Conservation (phyloP, 1,139 yeast genomes). For the Suhomyces atakaporum region DNA sequence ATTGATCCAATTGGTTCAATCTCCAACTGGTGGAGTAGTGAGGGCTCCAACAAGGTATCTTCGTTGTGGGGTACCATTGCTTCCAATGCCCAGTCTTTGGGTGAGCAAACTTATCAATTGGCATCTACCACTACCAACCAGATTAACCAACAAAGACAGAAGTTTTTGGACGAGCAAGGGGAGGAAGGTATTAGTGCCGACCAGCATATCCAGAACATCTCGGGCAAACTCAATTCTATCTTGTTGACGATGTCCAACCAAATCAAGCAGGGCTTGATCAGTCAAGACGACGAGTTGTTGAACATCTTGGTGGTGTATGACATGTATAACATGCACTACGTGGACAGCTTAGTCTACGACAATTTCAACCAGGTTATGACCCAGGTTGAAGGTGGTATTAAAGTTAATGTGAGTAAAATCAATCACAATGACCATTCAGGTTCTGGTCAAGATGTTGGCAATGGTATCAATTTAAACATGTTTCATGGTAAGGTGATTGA, state of each 20-base stretch:
- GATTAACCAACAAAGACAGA: constrained; percentile 44
- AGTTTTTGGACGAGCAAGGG: constrained; percentile 30
- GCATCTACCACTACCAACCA: constrained; percentile 48
- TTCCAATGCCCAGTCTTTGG: constrained; percentile 43
- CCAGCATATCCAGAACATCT: constrained; percentile 29
- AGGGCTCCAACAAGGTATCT: constrained; percentile 75
- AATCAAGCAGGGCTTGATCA: constrained; percentile 62
- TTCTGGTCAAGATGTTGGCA: constrained; percentile 1
- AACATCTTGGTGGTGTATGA: constrained; percentile 69
- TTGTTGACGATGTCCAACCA: constrained; percentile 43
- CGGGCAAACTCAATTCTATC: constrained; percentile 38
- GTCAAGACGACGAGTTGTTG: constrained; percentile 60
- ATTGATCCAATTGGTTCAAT: constrained; percentile 70
- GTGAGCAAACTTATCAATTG: constrained; percentile 46
- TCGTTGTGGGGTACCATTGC: constrained; percentile 64
- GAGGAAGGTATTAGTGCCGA: constrained; percentile 26
- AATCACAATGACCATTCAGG: constrained; percentile 38
- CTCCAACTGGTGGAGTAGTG: constrained; percentile 78
- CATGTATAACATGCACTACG: constrained; percentile 65
- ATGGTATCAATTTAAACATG: constrained; percentile 57
- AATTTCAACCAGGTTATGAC: constrained; percentile 83
- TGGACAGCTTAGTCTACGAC: constrained; percentile 63
- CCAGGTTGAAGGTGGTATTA: constrained; percentile 90
- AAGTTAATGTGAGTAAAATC: constrained; percentile 55
- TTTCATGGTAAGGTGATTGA: constrained; percentile 78